phyloP scores from a whole-genome alignment of 2,329 filamentous ascomycete species.

The Botrytis byssoidea region DNA sequence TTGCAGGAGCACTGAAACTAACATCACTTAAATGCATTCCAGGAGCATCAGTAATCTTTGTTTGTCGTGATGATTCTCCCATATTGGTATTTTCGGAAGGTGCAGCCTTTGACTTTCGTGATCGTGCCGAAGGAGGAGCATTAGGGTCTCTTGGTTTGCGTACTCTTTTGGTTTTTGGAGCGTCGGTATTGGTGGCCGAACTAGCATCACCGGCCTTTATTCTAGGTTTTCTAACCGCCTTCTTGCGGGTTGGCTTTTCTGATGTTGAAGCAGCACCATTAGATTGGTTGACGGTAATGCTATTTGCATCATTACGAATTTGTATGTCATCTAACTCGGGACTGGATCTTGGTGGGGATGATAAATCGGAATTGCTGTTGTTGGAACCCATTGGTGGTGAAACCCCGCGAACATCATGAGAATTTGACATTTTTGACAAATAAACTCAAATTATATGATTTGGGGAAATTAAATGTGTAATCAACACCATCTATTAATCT shows the following conservation, averaged over 20 bases:
- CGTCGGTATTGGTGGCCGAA: slow-evolving; percentile 44
- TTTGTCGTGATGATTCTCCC: slow-evolving; percentile 16
- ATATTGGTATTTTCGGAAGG: slow-evolving; percentile 34
- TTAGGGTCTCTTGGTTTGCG: slow-evolving; percentile 61
- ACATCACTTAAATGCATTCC: slow-evolving; percentile 14
- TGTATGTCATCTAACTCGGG: slow-evolving; percentile 45
- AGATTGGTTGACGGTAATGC: slow-evolving; percentile 30
- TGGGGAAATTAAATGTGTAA: neutral
- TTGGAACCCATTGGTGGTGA: slow-evolving; percentile 24
- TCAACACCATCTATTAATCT: neutral
- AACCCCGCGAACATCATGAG: slow-evolving; percentile 17
- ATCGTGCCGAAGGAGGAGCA: slow-evolving; percentile 51
- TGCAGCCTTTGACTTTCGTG: slow-evolving; percentile 53
- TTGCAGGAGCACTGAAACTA: slow-evolving; percentile 25
- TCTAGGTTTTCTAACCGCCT: slow-evolving; percentile 64
- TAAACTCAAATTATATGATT: neutral
- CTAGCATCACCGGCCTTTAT: slow-evolving; percentile 43
- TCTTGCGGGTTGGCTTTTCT: slow-evolving; percentile 48
- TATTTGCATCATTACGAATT: slow-evolving; percentile 26
- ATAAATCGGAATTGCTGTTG: slow-evolving; percentile 45
- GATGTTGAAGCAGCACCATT: slow-evolving; percentile 23
- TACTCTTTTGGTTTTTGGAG: slow-evolving; percentile 48
- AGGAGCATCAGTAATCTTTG: slow-evolving; percentile 15
- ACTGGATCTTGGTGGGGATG: slow-evolving; percentile 51
- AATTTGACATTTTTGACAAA: slow-evolving; percentile 15